phyloP scores from a whole-genome alignment of 805 yeast species.

The Myxozyma monticola region DNA sequence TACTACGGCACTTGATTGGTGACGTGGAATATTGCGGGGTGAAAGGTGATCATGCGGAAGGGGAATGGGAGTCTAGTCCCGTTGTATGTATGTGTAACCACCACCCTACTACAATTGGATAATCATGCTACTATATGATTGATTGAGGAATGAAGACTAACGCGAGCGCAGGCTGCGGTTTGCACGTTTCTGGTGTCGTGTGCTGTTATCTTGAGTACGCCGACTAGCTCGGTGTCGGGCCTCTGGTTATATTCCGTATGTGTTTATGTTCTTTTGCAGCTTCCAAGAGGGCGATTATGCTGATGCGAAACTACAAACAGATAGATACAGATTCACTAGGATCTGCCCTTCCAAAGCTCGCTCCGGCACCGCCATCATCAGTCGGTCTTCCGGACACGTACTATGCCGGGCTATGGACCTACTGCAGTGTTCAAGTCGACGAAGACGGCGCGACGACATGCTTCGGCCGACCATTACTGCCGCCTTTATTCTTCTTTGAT shows the following conservation, averaged over 20 bases:
- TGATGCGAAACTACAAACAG: too few relatives aligned
- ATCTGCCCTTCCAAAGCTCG: slow-evolving; percentile 16
- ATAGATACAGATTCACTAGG: slow-evolving; percentile 22
- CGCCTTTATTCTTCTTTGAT: slow-evolving; percentile 22
- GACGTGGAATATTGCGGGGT: too few relatives aligned
- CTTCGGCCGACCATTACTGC: slow-evolving; percentile 7
- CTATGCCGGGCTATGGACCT: slow-evolving; percentile 26
- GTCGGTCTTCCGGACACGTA: slow-evolving; percentile 28
- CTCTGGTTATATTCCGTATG: slow-evolving; percentile 16
- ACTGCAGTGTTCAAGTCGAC: slow-evolving; percentile 3
- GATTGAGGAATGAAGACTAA: too few relatives aligned
- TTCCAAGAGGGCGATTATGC: too few relatives aligned
- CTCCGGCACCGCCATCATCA: slow-evolving; percentile 13
- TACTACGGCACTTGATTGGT: too few relatives aligned
- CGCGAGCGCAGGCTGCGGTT: not conserved
- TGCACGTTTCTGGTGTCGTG: slow-evolving; percentile 1
- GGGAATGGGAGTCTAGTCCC: too few relatives aligned
- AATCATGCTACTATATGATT: too few relatives aligned
- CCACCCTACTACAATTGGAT: too few relatives aligned
- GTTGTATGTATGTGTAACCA: too few relatives aligned
- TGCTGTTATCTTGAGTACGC: slow-evolving; percentile 4
- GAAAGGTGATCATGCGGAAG: too few relatives aligned
- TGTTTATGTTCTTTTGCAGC: too few relatives aligned
- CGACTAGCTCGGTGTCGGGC: not conserved
- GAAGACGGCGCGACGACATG: slow-evolving; percentile 2